phyloP scores from a whole-genome alignment of 768 basidiomycete genomes.

The Boletus rex-veris region DNA sequence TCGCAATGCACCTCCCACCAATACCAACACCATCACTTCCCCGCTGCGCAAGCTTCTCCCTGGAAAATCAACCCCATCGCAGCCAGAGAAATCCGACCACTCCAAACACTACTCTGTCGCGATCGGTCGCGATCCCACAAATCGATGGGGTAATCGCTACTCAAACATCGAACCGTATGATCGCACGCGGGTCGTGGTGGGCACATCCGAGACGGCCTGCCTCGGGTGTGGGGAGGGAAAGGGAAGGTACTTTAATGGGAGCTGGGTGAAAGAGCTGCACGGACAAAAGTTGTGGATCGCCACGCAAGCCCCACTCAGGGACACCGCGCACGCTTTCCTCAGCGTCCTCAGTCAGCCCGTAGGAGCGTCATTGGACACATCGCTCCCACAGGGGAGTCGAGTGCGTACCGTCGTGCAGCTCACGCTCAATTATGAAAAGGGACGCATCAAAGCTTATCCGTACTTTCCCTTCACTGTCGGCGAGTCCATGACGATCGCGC shows the following conservation, averaged over 20 bases:
- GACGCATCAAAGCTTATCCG: conserved; percentile 67
- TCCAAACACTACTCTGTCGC: conserved; percentile 54
- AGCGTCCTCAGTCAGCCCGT: conserved; percentile 56
- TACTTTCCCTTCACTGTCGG: conserved; percentile 71
- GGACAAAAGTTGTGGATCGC: conserved; percentile 84
- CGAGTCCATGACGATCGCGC: conserved; percentile 42
- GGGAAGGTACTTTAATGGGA: conserved; percentile 75
- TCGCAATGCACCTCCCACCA: conserved; percentile 21
- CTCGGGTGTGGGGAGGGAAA: conserved; percentile 22
- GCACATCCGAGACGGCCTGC: conserved; percentile 18
- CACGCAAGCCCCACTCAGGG: conserved; percentile 72
- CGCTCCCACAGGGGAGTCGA: conserved; percentile 36
- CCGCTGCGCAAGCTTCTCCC: conserved; percentile 4
- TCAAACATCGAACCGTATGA: conserved; percentile 75
- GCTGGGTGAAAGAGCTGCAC: conserved; percentile 73
- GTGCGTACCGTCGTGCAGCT: conserved; percentile 81
- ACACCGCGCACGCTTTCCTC: conserved; percentile 73
- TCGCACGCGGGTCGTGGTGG: conserved; percentile 67
- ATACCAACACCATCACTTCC: background rate
- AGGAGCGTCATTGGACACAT: conserved; percentile 31
- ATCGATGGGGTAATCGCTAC: conserved; percentile 63
- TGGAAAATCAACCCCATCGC: conserved; percentile 6
- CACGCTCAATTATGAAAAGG: conserved; percentile 67
- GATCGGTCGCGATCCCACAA: conserved; percentile 43
- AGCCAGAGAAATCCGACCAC: conserved; percentile 16